These are phyloP conservation scores for Nicotiana benthamiana DNA, from an alignment of 257 asterid genomes.

Conservation along the genomic window DNA sequence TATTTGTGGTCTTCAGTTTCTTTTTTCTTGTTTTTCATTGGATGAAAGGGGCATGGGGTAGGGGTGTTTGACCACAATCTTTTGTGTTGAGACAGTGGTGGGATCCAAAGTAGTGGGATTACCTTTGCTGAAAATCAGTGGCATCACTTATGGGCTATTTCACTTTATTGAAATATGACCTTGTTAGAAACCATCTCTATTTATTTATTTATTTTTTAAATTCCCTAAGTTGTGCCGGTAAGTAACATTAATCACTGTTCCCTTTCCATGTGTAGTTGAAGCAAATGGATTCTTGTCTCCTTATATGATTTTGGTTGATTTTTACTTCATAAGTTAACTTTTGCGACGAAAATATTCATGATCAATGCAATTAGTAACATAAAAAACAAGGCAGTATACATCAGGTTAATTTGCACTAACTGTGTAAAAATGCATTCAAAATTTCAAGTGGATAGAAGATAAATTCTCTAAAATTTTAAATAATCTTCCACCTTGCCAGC, in stretches of 20 bases:
- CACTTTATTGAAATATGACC: background rate
- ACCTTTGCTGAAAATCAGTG: background rate
- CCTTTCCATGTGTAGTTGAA: no score
- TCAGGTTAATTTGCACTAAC: no score
- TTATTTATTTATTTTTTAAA: background rate
- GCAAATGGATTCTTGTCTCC: no score
- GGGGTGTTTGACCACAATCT: background rate
- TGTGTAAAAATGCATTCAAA: no score
- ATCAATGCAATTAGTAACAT: no score
- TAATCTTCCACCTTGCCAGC: no score
- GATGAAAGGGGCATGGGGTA: background rate
- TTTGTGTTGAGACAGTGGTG: constrained; percentile 7
- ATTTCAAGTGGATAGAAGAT: no score
- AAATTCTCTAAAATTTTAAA: no score
- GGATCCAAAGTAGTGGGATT: constrained; percentile 2
- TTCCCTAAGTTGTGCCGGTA: background rate
- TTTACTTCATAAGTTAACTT: no score
- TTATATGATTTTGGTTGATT: no score
- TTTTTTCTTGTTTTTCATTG: background rate
- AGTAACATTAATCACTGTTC: background rate
- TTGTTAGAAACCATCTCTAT: background rate
- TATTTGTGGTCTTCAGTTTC: background rate
- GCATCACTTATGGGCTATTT: background rate
- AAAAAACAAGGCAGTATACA: no score
- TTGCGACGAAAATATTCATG: no score